Conservation (phyloP, 2,329 filamentous ascomycete genomes). For the Fusarium sp. region DNA sequence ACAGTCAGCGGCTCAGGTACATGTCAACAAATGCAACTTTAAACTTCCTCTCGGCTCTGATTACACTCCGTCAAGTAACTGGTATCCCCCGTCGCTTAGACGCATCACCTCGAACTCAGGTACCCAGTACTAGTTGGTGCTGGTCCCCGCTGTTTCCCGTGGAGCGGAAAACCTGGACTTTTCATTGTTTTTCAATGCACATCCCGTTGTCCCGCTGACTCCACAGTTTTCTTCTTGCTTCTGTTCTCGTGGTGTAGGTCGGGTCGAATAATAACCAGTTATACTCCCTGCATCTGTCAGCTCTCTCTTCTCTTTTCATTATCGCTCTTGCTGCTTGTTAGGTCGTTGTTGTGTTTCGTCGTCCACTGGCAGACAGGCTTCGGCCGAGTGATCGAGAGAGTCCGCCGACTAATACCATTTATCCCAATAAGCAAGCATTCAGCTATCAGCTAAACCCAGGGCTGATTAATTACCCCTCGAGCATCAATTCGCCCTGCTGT, state of each 20-base stretch:
- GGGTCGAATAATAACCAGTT: constrained; percentile 20
- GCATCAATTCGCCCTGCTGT: background rate
- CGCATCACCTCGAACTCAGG: background rate
- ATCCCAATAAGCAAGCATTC: background rate
- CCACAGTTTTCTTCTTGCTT: constrained; percentile 1
- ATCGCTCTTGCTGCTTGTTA: constrained; percentile 12
- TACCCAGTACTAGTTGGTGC: constrained; percentile 8
- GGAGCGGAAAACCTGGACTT: constrained; percentile 30
- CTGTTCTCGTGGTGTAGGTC: constrained; percentile 13
- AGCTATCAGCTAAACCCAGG: background rate
- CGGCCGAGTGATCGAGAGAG: constrained; percentile 31
- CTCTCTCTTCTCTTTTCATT: constrained; percentile 8
- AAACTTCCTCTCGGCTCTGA: constrained; percentile 2
- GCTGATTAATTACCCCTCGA: background rate
- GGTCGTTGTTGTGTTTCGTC: constrained; percentile 9
- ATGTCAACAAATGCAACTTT: constrained; percentile 17
- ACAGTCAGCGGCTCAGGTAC: constrained; percentile 23
- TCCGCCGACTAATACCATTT: background rate
- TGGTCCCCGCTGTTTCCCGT: constrained; percentile 35
- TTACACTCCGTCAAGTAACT: constrained; percentile 1
- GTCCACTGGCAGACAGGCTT: constrained; percentile 20
- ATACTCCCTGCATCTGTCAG: constrained; percentile 5
- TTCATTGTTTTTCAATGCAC: constrained; percentile 41
- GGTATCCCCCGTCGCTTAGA: constrained; percentile 7
- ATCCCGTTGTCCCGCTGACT: constrained; percentile 14